Conservation (phyloP, 2,329 filamentous ascomycete genomes). For the Ceratocystis smalleyi region DNA sequence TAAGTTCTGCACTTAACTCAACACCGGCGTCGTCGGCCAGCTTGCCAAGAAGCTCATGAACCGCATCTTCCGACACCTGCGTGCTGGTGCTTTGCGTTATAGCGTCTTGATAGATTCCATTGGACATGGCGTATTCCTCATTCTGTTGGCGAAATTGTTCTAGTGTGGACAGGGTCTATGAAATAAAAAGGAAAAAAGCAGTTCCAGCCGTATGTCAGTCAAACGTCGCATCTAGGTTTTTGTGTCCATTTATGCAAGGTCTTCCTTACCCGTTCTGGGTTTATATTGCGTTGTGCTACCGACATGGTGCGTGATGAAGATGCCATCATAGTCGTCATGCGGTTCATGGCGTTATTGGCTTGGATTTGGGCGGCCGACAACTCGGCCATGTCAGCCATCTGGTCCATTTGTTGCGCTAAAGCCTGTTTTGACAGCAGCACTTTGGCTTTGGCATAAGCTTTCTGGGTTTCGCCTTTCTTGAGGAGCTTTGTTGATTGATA, state of each 20-base stretch:
- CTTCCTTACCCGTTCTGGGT: constrained; percentile 39
- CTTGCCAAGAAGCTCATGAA: constrained; percentile 71
- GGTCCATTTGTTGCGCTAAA: constrained; percentile 47
- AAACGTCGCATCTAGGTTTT: background rate
- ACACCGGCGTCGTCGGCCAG: constrained; percentile 79
- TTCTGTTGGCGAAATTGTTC: constrained; percentile 48
- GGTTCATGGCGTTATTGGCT: constrained; percentile 49
- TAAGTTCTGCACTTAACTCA: constrained; percentile 62
- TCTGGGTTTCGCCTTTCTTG: constrained; percentile 47
- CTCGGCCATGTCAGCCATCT: constrained; percentile 49
- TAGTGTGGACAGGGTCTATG: constrained; percentile 40
- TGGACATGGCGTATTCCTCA: constrained; percentile 48
- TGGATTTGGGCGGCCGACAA: constrained; percentile 45
- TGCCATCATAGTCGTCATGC: constrained; percentile 49
- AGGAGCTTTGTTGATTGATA: constrained; percentile 28
- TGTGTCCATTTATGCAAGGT: too few relatives aligned
- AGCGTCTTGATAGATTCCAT: constrained; percentile 71
- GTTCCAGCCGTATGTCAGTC: background rate
- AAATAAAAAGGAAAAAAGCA: background rate
- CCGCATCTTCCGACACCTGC: constrained; percentile 64
- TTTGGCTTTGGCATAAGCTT: constrained; percentile 48
- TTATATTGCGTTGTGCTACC: constrained; percentile 41
- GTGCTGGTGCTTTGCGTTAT: constrained; percentile 61
- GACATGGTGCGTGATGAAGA: constrained; percentile 44
- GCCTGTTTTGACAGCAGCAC: constrained; percentile 47